Evolutionary conservation across 768 basidiomycete species (phyloP), one percentile per base, ranked within the genome.

Genomic region (Termitomyces sp.): DNA sequence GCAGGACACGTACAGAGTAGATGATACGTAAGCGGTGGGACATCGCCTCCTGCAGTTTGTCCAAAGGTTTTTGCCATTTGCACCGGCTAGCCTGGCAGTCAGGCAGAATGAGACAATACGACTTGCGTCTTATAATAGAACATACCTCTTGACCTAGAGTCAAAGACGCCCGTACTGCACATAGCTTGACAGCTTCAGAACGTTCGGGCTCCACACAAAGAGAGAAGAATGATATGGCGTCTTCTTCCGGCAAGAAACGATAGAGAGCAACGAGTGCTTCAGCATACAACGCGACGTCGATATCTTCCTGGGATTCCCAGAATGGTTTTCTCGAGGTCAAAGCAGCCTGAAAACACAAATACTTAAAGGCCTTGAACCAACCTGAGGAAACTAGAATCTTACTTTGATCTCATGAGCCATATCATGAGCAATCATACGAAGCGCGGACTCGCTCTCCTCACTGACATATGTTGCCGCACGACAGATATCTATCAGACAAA

Each of bases 331-430:
- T 65, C 39, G 72, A 69, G 55, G 69, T 73, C 7, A 80, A 62
- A 0, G 71, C 62, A 57, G 68, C 63, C 75, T 76, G 33, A 5
- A 39, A 51, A 34, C 41, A 47, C 24, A 2, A 53, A 54, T 39
- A 15, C 33, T 33, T 39, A 50, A 41, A 39, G n/a, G 7, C 15
- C 2, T 31, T 50, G 12, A 16, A 54, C 18, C 30, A 4, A 7
- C 11, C 34, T 39, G 31, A 34, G 42, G 34, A 33, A 18, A 33
- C 24, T 45, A 27, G 31, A 16, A 30, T 44, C 39, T 61, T 63
- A 89, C 93, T 81, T 87, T 89, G 61, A 95, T 78, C 58, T 95
- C 93, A 62, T 88, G 86, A 0, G 88, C 89, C 9, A 91, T 73
- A 65, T 95, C 93, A 33, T 75, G 72, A 0, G 89, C 89, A 33